phyloP scores from a whole-genome alignment of 2,329 filamentous ascomycete genomes.

The Colletotrichum siamense region DNA sequence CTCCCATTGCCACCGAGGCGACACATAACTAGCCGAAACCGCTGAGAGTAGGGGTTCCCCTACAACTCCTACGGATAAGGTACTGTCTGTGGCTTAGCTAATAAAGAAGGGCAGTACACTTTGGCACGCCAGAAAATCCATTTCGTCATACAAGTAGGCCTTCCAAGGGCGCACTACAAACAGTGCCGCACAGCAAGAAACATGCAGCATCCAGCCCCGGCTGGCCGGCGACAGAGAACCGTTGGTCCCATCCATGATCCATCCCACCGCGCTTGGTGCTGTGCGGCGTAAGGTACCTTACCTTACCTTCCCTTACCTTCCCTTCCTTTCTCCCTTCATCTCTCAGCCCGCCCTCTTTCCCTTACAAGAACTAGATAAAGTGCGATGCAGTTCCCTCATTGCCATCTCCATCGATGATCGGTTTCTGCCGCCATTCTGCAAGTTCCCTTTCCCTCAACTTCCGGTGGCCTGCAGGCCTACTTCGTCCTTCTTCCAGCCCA shows the following conservation, averaged over 20 bases:
- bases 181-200: not conserved
- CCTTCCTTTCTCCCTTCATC: not conserved
- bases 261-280: not conserved
- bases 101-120: not conserved
- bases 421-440: not conserved
- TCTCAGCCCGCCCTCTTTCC: not conserved
- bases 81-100: not conserved
- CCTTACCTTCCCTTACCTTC: too few relatives aligned
- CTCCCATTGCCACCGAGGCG: not conserved
- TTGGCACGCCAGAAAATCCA: not conserved
- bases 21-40: not conserved
- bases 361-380: not conserved
- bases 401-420: not conserved
- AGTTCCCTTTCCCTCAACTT: not conserved
- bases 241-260: not conserved
- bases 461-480: not conserved
- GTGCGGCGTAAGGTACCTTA: too few relatives aligned
- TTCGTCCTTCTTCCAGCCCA: not conserved
- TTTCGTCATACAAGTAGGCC: constrained; percentile 10
- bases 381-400: not conserved
- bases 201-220: not conserved
- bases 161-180: not conserved
- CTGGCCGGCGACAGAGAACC: not conserved
- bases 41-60: not conserved
- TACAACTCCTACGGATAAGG: not conserved